These are phyloP conservation scores for Boletales sp. DNA, from an alignment of 768 basidiomycete species.

Conservation along the genomic window DNA sequence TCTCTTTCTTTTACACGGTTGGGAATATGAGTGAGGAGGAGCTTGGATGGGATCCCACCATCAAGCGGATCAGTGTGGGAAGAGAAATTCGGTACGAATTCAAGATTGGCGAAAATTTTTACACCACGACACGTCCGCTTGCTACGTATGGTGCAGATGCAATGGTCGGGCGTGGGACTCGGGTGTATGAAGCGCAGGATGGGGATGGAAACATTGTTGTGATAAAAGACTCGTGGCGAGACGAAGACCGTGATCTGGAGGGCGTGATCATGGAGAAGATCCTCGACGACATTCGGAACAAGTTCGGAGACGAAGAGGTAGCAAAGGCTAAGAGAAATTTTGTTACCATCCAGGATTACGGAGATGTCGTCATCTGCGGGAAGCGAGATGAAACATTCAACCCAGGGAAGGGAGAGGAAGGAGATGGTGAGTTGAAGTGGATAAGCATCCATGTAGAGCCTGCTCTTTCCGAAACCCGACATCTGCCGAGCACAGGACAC, in stretches of 20 bases:
- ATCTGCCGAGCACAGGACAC: neutral
- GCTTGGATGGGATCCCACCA: conserved; percentile 11
- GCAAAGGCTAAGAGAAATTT: neutral
- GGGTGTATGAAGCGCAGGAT: conserved; percentile 6
- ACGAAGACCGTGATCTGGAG: neutral
- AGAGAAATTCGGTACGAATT: neutral
- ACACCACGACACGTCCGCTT: neutral
- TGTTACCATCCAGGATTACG: neutral
- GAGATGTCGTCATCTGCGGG: neutral
- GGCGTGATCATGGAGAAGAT: neutral
- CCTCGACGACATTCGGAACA: neutral
- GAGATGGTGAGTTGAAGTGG: neutral
- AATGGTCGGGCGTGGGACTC: neutral
- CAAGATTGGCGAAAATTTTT: neutral
- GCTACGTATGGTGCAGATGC: conserved; percentile 1
- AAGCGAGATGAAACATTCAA: neutral
- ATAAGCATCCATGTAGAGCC: neutral
- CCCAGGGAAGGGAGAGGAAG: neutral
- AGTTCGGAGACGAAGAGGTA: neutral
- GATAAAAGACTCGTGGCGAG: conserved; percentile 12
- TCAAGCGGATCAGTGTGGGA: neutral
- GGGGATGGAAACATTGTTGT: neutral
- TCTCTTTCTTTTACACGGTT: conserved; percentile 9
- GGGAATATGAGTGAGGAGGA: neutral
- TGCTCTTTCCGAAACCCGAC: neutral